A percentile compares a stretch with the other conserved stretches of the same genome.
These are phyloP conservation scores for Cetradonia linearis DNA, from an alignment of 495 filamentous ascomycete genomes.

Conservation along the genomic window DNA sequence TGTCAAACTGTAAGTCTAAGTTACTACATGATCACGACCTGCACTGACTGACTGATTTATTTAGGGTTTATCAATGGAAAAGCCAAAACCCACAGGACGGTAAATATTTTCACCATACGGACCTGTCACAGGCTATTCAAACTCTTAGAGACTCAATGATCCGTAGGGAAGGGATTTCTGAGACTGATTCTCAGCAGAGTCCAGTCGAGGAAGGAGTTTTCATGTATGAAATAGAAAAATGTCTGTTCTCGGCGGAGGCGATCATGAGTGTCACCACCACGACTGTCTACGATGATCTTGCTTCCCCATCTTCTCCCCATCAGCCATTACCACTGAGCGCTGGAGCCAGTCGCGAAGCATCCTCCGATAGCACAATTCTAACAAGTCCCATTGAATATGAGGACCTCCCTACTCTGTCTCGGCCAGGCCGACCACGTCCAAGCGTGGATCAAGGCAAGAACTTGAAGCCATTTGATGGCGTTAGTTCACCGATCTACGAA, in stretches of 20 bases:
- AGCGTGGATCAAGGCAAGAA: neutral
- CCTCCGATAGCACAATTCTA: neutral
- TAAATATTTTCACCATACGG: conserved; percentile 7
- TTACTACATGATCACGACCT: too few species aligned
- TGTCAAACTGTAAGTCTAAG: conserved; percentile 13
- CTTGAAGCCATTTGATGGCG: neutral
- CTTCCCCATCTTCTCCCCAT: neutral
- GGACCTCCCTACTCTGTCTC: neutral
- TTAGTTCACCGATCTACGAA: neutral
- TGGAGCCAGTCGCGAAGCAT: neutral
- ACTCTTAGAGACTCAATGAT: conserved; percentile 13
- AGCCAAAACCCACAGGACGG: conserved; percentile 13
- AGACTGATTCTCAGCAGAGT: neutral
- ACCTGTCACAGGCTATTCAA: conserved; percentile 12
- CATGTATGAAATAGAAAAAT: conserved; percentile 18
- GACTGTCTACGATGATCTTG: conserved; percentile 7
- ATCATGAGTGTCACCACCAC: conserved; percentile 12
- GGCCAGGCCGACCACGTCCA: neutral
- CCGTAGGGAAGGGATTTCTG: conserved; percentile 12
- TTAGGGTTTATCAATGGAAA: conserved; percentile 21
- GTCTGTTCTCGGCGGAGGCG: conserved; percentile 16
- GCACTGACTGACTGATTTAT: neutral
- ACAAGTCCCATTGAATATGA: neutral
- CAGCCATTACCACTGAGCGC: neutral
- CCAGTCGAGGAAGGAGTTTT: conserved; percentile 14